phyloP scores from a whole-genome alignment of 2,329 filamentous ascomycete species.

The Diaporthe amygdali region DNA sequence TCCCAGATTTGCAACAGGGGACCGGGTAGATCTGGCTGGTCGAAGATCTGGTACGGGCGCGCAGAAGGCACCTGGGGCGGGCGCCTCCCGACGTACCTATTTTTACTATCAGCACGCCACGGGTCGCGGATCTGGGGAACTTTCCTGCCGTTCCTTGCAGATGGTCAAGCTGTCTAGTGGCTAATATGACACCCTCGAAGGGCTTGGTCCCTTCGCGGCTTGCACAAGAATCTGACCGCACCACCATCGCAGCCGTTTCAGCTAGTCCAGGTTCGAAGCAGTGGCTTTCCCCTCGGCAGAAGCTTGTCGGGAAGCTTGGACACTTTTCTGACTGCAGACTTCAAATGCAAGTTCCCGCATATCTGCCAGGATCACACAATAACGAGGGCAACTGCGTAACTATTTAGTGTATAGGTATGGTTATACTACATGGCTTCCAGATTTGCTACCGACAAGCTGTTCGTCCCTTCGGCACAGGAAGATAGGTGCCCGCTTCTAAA shows the following conservation, averaged over 20 bases:
- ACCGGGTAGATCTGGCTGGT: not conserved
- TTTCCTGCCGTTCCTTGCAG: not conserved
- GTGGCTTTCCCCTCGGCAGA: not conserved
- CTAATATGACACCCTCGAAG: not conserved
- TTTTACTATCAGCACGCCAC: not conserved
- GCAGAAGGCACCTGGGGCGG: not conserved
- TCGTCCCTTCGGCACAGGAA: not conserved
- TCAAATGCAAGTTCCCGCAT: not conserved
- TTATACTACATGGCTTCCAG: not conserved
- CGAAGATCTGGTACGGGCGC: not conserved
- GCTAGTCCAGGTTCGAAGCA: not conserved
- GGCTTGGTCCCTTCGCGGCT: not conserved
- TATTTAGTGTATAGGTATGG: not conserved
- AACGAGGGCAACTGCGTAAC: not conserved
- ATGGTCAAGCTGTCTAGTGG: not conserved
- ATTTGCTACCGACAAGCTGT: not conserved
- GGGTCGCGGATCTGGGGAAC: not conserved
- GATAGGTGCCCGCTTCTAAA: not conserved
- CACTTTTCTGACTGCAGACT: not conserved
- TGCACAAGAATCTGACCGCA: not conserved
- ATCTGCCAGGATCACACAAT: not conserved
- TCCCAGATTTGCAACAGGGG: conserved; percentile 8
- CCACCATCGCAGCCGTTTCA: conserved; percentile 2
- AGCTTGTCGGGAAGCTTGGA: not conserved
- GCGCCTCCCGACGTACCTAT: not conserved